A percentile compares a stretch with the other conserved stretches of the same genome.
These are phyloP conservation scores for Colletotrichum sp. DNA, from an alignment of 2,329 filamentous ascomycete genomes.

Conservation along the genomic window DNA sequence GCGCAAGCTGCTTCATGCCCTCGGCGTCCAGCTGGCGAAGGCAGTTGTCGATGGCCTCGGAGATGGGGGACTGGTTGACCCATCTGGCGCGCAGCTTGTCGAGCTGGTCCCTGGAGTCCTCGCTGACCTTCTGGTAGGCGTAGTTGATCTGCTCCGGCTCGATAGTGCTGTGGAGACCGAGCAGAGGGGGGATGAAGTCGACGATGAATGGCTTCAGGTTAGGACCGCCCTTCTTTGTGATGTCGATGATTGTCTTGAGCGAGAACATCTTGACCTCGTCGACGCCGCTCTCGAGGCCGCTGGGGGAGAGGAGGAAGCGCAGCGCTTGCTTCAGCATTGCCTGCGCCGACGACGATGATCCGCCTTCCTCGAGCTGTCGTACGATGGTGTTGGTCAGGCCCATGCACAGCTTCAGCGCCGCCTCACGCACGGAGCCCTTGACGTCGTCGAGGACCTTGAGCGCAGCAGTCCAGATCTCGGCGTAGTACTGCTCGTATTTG, in stretches of 20 bases:
- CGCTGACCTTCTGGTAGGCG: slow-evolving; percentile 86
- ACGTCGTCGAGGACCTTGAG: slow-evolving; percentile 96
- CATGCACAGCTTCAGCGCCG: slow-evolving; percentile 83
- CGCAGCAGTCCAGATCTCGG: slow-evolving; percentile 82
- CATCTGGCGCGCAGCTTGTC: slow-evolving; percentile 84
- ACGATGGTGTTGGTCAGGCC: slow-evolving; percentile 85
- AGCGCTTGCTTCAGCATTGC: slow-evolving; percentile 86
- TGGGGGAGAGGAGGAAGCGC: slow-evolving; percentile 87
- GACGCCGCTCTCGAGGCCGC: slow-evolving; percentile 86
- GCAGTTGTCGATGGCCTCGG: slow-evolving; percentile 89
- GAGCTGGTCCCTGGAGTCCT: slow-evolving; percentile 86
- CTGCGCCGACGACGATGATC: slow-evolving; percentile 70
- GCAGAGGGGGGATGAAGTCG: slow-evolving; percentile 78
- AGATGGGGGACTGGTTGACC: slow-evolving; percentile 86
- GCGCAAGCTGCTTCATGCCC: slow-evolving; percentile 77
- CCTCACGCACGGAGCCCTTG: slow-evolving; percentile 84
- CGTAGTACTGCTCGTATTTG: slow-evolving; percentile 84
- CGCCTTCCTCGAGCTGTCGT: slow-evolving; percentile 81
- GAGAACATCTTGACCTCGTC: slow-evolving; percentile 88
- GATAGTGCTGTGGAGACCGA: slow-evolving; percentile 83
- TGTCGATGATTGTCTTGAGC: slow-evolving; percentile 81
- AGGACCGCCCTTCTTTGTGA: slow-evolving; percentile 87
- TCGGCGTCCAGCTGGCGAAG: slow-evolving; percentile 81
- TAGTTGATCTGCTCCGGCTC: slow-evolving; percentile 93
- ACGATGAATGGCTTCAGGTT: slow-evolving; percentile 82